phyloP scores from a whole-genome alignment of 78 protist genomes.

The Planoprotostelium fungivorum region DNA sequence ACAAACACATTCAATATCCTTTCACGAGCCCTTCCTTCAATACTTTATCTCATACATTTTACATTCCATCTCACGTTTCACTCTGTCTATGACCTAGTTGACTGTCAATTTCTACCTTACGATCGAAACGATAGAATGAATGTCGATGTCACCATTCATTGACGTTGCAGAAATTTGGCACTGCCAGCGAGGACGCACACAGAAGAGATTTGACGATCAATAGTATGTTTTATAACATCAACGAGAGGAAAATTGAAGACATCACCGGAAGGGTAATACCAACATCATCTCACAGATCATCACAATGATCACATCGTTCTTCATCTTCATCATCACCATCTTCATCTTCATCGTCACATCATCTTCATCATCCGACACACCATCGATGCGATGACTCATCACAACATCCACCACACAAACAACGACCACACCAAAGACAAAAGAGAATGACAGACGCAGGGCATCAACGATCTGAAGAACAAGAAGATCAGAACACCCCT shows the following conservation, averaged over 20 bases:
- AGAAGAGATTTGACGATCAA: slow-evolving; percentile 96
- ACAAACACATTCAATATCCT: background rate
- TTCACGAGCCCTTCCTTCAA: no score
- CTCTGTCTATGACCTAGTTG: no score
- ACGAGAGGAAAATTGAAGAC: slow-evolving; percentile 70
- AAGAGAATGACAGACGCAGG: slow-evolving; percentile 3
- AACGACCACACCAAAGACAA: background rate
- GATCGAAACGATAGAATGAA: no score
- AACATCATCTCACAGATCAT: background rate
- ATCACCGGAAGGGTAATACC: slow-evolving; percentile 27
- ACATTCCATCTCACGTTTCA: no score
- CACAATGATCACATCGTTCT: background rate
- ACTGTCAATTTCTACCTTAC: no score
- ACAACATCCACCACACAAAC: background rate
- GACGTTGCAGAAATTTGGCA: slow-evolving; percentile 61
- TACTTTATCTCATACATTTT: no score
- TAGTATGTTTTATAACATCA: slow-evolving; percentile 89
- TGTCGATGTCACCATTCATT: background rate
- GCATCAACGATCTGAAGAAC: slow-evolving; percentile 66
- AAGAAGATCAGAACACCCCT: slow-evolving; percentile 86
- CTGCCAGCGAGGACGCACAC: slow-evolving; percentile 86
- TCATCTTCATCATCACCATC: background rate
- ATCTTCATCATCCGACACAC: background rate
- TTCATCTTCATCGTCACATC: background rate
- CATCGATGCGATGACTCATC: background rate